Base-by-base conservation (phyloP, 495 filamentous ascomycete species). In the Xylaria cubensis region DNA sequence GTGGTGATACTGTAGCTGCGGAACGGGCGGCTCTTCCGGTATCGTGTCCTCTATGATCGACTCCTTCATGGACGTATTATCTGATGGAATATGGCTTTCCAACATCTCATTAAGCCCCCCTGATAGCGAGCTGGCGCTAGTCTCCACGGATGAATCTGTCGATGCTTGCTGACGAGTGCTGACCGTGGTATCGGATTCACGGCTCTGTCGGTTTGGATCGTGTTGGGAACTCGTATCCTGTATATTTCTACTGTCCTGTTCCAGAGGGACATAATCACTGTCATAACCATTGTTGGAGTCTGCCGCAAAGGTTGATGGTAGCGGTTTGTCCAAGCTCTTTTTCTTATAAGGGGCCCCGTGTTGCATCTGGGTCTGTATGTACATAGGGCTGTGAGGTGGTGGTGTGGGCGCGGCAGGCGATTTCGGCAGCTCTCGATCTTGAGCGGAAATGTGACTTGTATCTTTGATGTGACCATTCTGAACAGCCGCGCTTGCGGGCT, bases 1-100 rank as follows among this genome's bases (percentile, higher is more conserved):
- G 69, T 89, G 86, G 72, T 89, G 85, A 74, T 90, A 90, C 70
- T 88, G 85, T 48, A 89, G 77, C 71, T 83, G 84, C 6, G 86
- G 86, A n/a, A 88, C 84, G 6, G 81, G 76, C 39, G 83, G 80
- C 48, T 78, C 74, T 13, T 72, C 82, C 12, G 76, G 68, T 41
- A 78, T 75, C 32, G 74, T 75, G n/a, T 79, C 79, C 42, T 83
- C 81, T 48, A 81, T 76, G 51, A 84, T 61, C 19, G 84, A 85
- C 61, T 80, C 83, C 61, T 83, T 82, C n/a, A 75, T 78, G 21
- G 81, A 85, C n/a, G 74, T 77, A 50, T 81, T 79, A 44, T 74
- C 81, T 26, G 80, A 82, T 39, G 78, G 73, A 59, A 79, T 74
- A 41, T 79, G 82, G 70, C 77, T 75, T 58, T 86, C 84, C 19